Evolutionary conservation across 768 basidiomycete genomes (phyloP), one percentile per base, ranked within the genome.

Genomic region (Rhizopogon roseolus): DNA sequence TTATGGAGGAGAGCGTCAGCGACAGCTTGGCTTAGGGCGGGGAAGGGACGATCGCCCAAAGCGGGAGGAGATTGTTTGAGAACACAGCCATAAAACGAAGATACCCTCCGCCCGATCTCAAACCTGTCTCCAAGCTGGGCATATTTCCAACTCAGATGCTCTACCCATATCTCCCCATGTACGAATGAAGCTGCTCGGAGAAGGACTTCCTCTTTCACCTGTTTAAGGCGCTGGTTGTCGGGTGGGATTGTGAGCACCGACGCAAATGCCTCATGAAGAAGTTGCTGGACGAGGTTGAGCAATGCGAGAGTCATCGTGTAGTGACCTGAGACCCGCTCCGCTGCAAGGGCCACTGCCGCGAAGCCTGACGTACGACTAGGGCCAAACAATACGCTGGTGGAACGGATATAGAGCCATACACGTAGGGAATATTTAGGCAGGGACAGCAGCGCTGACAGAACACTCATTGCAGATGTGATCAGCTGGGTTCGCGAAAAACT

Each of bases 331-430:
- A 82, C 72, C 19, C 90, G 77, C 67, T 93, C 88, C 4, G 81
- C 70, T 1, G 86, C 78, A 56, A 96, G 72, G n/a, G 85, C 81
- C 41, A 79, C 74, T 4, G 85, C 82, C 5, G 82, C 81, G 56
- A 82, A 81, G 9, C 81, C 84, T 29, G 76, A 69, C 0, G 65
- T 53, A 41, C 75, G 75, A 25, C 81, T 82, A 5, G 83, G 75
- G 16, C 88, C 86, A 60, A 96, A 92, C 27, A 97, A 77, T 19
- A 84, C 79, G 0, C 80, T 74, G 0, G 92, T 88, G 5, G 88
- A 88, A 11, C 92, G 85, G 17, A 95, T 80, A 62, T 89, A 94
- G 9, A 93, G 74, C 93, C 93, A 96, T 22, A 95, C 89, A 2
- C 88, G 80, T 58, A 83, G 82, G n/a, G 90, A 88, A 62, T 87